Percentiles rank a stretch among this genome's conserved stretches.
These are phyloP conservation scores for Alternaria consortialis DNA, from an alignment of 2,329 filamentous ascomycete species.

Conservation along the genomic window DNA sequence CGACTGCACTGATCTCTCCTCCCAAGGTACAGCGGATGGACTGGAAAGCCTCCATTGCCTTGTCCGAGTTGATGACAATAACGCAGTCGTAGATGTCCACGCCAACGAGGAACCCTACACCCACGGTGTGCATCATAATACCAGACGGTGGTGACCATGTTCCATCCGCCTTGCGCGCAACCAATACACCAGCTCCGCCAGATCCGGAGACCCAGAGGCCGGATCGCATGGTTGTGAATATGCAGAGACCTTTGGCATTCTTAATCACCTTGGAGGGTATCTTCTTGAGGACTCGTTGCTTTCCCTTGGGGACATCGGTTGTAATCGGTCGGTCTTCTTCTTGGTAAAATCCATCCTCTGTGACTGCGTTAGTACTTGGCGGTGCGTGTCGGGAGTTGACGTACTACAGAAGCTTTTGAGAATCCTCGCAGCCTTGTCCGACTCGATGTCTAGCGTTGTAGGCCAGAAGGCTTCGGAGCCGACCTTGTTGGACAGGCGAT, in stretches of 20 bases:
- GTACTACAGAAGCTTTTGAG: conserved; percentile 88
- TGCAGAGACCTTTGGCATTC: conserved; percentile 87
- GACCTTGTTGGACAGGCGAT: conserved; percentile 81
- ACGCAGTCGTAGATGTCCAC: conserved; percentile 97
- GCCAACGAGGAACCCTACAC: conserved; percentile 87
- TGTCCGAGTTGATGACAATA: conserved; percentile 86
- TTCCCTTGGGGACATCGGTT: conserved; percentile 65
- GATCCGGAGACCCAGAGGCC: conserved; percentile 92
- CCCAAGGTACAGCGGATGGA: conserved; percentile 81
- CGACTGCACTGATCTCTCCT: conserved; percentile 78
- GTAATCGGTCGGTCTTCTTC: conserved; percentile 59
- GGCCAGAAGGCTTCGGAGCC: conserved; percentile 88
- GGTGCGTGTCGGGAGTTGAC: conserved; percentile 48
- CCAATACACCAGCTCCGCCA: conserved; percentile 85
- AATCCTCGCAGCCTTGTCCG: conserved; percentile 89
- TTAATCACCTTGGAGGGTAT: conserved; percentile 85
- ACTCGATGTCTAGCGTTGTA: conserved; percentile 84
- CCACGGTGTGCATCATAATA: conserved; percentile 88
- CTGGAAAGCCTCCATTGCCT: conserved; percentile 85
- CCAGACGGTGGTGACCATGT: conserved; percentile 92
- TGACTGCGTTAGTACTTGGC: conserved; percentile 27
- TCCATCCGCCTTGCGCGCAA: conserved; percentile 84
- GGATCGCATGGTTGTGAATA: conserved; percentile 95
- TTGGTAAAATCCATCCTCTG: conserved; percentile 74
- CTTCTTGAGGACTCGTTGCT: conserved; percentile 76